Evolutionary conservation across 2,329 filamentous ascomycete species (phyloP).

Genomic region (Bipolaris gigantea): DNA sequence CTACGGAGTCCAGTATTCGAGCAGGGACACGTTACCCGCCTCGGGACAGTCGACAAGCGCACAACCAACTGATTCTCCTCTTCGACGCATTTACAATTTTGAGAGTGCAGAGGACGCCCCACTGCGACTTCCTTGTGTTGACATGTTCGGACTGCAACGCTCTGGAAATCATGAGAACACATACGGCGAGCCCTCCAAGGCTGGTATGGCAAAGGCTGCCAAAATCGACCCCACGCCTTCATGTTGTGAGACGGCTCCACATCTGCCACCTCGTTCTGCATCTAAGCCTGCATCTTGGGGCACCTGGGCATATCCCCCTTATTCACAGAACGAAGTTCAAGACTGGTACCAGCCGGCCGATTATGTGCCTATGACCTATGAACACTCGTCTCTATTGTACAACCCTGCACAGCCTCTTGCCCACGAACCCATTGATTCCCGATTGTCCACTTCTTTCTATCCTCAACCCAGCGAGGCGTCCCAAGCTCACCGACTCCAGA

Average conservation of each 20-base stretch:
- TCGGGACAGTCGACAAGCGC: not conserved
- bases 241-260: constrained; percentile 9
- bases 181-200: not conserved
- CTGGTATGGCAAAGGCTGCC: not conserved
- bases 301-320: constrained; percentile 8
- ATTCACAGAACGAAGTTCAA: constrained; percentile 9
- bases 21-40: not conserved
- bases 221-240: not conserved
- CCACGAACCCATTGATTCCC: constrained; percentile 4
- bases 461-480: not conserved
- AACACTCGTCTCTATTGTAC: constrained; percentile 12
- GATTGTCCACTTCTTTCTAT: not conserved
- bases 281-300: constrained; percentile 14
- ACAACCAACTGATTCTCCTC: not conserved
- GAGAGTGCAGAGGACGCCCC: not conserved
- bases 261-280: constrained; percentile 24
- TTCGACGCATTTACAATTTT: constrained; percentile 1
- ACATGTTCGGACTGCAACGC: not conserved
- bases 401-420: constrained; percentile 12
- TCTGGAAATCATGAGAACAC: not conserved
- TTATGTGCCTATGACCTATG: constrained; percentile 14
- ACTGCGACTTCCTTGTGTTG: constrained; percentile 1
- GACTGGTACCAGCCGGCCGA: constrained; percentile 7
- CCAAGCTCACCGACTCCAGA: constrained; percentile 20
- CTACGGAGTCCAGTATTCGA: not conserved